phyloP scores from a whole-genome alignment of 768 basidiomycete species.

The Plicaturopsis crispa region DNA sequence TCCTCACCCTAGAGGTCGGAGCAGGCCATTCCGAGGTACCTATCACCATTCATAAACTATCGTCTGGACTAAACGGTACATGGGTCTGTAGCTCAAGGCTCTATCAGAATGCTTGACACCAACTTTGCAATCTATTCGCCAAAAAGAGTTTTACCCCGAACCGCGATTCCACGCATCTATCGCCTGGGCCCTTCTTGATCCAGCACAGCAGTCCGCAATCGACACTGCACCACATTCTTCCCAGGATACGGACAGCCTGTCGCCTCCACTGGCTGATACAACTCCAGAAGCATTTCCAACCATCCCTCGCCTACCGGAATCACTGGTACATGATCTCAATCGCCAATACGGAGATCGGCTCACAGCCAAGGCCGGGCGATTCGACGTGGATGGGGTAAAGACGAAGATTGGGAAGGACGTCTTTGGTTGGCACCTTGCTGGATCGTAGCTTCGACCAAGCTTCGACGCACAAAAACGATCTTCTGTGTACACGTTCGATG shows the following conservation, averaged over 20 bases:
- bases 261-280: constrained; percentile 7
- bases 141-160: constrained; percentile 70
- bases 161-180: constrained; percentile 89
- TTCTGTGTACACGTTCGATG: no score
- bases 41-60: not conserved
- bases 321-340: constrained; percentile 43
- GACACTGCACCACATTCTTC: constrained; percentile 2
- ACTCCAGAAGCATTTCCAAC: constrained; percentile 28
- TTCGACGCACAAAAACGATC: no score
- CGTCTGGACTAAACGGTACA: no score
- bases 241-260: constrained; percentile 9
- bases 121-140: constrained; percentile 49
- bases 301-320: constrained; percentile 43
- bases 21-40: constrained; percentile 74
- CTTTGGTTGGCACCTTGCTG: constrained; percentile 39
- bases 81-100: constrained; percentile 57
- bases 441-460: no score
- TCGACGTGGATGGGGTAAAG: constrained; percentile 46
- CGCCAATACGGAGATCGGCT: constrained; percentile 33
- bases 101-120: constrained; percentile 54
- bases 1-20: constrained; percentile 76
- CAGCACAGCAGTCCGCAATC: constrained; percentile 1
- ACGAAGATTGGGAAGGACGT: constrained; percentile 69
- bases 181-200: constrained; percentile 72
- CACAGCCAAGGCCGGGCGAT: constrained; percentile 36